These are phyloP conservation scores for Aspergillus neoniger DNA, from an alignment of 2,329 filamentous ascomycete genomes.

Conservation along the genomic window DNA sequence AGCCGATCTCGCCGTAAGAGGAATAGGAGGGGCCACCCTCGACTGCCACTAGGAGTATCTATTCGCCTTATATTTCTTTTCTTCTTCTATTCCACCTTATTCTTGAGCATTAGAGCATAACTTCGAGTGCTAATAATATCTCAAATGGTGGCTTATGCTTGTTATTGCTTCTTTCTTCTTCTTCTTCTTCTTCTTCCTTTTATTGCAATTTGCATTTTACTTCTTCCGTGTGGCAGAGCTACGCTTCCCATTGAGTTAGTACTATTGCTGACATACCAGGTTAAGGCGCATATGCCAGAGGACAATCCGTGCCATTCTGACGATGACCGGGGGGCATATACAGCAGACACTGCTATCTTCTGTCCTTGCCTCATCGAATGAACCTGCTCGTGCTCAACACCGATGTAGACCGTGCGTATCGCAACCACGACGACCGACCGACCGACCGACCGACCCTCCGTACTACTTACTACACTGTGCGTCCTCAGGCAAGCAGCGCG, in stretches of 20 bases:
- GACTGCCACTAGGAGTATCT: constrained; percentile 2
- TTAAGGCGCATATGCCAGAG: background rate
- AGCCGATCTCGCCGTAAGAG: constrained; percentile 2
- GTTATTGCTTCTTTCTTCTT: background rate
- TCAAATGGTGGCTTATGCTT: background rate
- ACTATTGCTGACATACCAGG: background rate
- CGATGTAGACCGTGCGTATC: background rate
- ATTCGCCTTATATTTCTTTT: background rate
- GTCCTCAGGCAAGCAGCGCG: background rate
- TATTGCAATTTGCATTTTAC: background rate
- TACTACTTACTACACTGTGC: background rate
- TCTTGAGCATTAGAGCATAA: background rate
- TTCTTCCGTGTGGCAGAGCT: background rate
- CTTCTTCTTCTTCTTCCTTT: background rate
- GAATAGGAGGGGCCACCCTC: constrained; percentile 8
- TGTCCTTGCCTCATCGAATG: background rate
- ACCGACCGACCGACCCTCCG: background rate
- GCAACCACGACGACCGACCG: background rate
- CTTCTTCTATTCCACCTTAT: background rate
- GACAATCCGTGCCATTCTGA: background rate
- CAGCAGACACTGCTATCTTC: background rate
- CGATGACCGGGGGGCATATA: background rate
- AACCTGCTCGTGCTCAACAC: background rate
- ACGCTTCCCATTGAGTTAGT: background rate
- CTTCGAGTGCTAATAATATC: background rate